Base-by-base conservation (phyloP, 371 early-diverging fungal genomes). In the Mortierella sp. region DNA sequence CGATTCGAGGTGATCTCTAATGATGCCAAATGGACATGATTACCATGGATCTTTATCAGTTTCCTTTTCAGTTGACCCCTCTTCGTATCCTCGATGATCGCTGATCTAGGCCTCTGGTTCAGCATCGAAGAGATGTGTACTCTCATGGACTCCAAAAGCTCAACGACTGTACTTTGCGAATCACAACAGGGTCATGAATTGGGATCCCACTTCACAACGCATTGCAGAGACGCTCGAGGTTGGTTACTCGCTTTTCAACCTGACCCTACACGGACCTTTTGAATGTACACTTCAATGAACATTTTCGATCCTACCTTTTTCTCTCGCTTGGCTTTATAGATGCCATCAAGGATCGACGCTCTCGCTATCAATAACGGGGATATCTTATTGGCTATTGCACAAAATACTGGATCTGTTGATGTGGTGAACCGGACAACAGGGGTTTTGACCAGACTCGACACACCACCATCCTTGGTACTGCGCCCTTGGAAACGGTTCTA, bases 61-160 rank as follows among this genome's bases (percentile, higher is more conserved):
- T 34, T 34, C 34, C 34, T 10, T 34, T 34, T 34, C 34, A 10
- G 34, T n/a, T n/a, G n/a, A n/a, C n/a, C n/a, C n/a, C n/a, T n/a
- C n/a, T n/a, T n/a, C n/a, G n/a, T n/a, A n/a, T n/a, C n/a, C n/a
- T n/a, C n/a, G n/a, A n/a, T n/a, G n/a, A n/a, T n/a, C n/a, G n/a
- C n/a, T n/a, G n/a, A n/a, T 21, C 23, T 55, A 68, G 58, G 34
- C 39, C 10, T 65, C 76, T 18, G 42, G 46, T 18, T 43, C 69
- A 41, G 66, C 62, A 26, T 38, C 16, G 31, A 19, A 48, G 24
- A 51, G 70, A n/a, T 76, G 70, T 45, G 65, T 55, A 16, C 49
- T 76, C 14, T 62, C 76, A 18, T 76, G 76, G 76, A 59, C 66
- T 6, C 76, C 69, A 8, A 69, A 69, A 47, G 59, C 65, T 2